phyloP scores from a whole-genome alignment of 805 yeast genomes.

The Candida sakaeoensis region DNA sequence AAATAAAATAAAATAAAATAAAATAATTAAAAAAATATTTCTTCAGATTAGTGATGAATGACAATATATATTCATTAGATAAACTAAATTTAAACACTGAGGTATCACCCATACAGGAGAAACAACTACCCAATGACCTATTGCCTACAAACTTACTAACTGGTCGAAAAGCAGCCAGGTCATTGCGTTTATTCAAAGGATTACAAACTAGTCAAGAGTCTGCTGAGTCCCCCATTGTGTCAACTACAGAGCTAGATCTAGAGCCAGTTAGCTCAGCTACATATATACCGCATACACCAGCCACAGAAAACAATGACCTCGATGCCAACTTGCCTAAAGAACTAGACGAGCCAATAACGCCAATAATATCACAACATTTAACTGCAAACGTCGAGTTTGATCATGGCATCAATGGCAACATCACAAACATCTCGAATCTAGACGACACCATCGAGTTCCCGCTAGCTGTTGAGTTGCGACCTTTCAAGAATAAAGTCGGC shows the following conservation, averaged over 20 bases:
- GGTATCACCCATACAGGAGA: neutral
- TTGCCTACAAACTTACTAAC: slow-evolving; percentile 17
- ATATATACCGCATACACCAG: slow-evolving; percentile 62
- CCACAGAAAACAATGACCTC: slow-evolving; percentile 2
- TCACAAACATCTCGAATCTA: slow-evolving; percentile 19
- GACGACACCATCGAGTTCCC: slow-evolving; percentile 38
- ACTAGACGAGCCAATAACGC: slow-evolving; percentile 7
- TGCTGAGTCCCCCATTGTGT: neutral
- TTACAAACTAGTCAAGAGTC: slow-evolving; percentile 1
- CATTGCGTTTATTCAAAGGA: slow-evolving; percentile 50
- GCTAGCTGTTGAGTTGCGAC: slow-evolving; percentile 82
- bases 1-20: too few relatives aligned
- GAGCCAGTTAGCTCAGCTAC: slow-evolving; percentile 71
- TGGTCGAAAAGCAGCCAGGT: slow-evolving; percentile 57
- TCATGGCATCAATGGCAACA: slow-evolving; percentile 25
- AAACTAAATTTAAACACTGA: neutral
- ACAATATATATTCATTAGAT: neutral
- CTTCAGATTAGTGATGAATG: neutral
- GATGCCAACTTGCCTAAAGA: slow-evolving; percentile 1
- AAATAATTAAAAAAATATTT: neutral
- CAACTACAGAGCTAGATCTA: slow-evolving; percentile 19
- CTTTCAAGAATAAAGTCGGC: slow-evolving; percentile 92
- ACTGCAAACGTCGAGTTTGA: slow-evolving; percentile 51
- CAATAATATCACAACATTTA: slow-evolving; percentile 32
- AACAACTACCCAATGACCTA: slow-evolving; percentile 7